Evolutionary conservation across 2,329 filamentous ascomycete genomes (phyloP).

Genomic region (Colletotrichum trifolii): DNA sequence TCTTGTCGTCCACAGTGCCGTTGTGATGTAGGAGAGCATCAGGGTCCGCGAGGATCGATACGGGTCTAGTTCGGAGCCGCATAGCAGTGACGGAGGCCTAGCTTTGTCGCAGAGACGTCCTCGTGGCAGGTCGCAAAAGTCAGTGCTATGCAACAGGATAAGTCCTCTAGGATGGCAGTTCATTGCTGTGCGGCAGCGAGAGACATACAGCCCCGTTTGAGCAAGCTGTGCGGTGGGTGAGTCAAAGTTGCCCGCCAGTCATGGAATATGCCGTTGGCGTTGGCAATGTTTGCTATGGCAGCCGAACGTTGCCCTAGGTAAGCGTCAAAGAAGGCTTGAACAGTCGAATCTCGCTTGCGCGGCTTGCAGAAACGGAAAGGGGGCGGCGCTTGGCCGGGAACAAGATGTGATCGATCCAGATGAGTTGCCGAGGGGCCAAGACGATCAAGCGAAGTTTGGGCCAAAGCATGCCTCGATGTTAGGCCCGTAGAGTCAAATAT

Average conservation of each 20-base stretch:
- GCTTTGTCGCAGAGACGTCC: conserved; percentile 5
- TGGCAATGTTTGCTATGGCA: not conserved
- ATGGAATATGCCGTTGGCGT: not conserved
- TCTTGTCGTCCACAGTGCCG: conserved; percentile 1
- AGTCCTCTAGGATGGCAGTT: too few species aligned
- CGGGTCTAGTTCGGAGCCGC: not conserved
- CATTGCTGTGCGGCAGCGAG: not conserved
- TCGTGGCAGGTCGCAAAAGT: conserved; percentile 24
- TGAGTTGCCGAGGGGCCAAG: conserved; percentile 27
- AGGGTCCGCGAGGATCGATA: conserved; percentile 16
- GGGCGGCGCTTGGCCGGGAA: conserved; percentile 19
- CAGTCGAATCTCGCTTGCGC: conserved; percentile 26
- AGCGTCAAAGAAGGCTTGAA: conserved; percentile 25
- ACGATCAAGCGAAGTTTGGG: conserved; percentile 9
- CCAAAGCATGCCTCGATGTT: conserved; percentile 1
- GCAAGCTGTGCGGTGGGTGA: conserved; percentile 13
- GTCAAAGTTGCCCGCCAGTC: conserved; percentile 19
- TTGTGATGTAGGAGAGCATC: conserved; percentile 11
- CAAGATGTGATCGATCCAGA: conserved; percentile 28
- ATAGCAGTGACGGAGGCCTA: conserved; percentile 13
- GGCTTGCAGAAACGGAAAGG: not conserved
- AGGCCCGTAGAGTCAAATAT: conserved; percentile 8
- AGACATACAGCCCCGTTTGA: conserved; percentile 23
- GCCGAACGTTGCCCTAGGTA: conserved; percentile 13
- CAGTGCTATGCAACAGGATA: conserved; percentile 1